A percentile compares a stretch with the other conserved stretches of the same genome.
phyloP scores from a whole-genome alignment of 2,329 filamentous ascomycete species.

The Ophiostoma sp. region DNA sequence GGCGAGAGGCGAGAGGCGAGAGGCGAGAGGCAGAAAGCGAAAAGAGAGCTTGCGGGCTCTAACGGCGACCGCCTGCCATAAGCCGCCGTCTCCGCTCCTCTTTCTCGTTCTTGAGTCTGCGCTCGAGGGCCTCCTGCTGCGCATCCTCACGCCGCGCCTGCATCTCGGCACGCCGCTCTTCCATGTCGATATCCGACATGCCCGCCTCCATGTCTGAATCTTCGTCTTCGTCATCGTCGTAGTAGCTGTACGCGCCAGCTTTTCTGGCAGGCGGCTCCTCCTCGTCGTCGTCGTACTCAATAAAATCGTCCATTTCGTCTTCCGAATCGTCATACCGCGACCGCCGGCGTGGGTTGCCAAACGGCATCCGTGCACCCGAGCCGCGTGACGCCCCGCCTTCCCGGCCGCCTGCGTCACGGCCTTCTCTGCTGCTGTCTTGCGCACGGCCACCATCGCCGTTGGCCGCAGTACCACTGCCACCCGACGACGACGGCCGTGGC shows the following conservation, averaged over 20 bases:
- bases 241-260: slow-evolving; percentile 26
- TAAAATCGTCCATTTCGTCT: slow-evolving; percentile 55
- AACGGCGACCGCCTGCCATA: slow-evolving; percentile 13
- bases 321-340: slow-evolving; percentile 52
- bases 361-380: slow-evolving; percentile 18
- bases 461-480: slow-evolving; percentile 31
- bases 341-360: slow-evolving; percentile 25
- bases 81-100: slow-evolving; percentile 44
- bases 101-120: slow-evolving; percentile 56
- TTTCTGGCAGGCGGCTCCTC: slow-evolving; percentile 32
- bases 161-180: slow-evolving; percentile 59
- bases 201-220: slow-evolving; percentile 78
- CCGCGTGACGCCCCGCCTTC: slow-evolving; percentile 5
- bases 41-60: background rate
- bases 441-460: slow-evolving; percentile 23
- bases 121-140: slow-evolving; percentile 58
- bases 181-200: slow-evolving; percentile 64
- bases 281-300: slow-evolving; percentile 56
- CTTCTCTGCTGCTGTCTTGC: background rate
- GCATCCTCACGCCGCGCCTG: slow-evolving; percentile 63
- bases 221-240: slow-evolving; percentile 52
- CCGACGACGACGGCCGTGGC: slow-evolving; percentile 42
- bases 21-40: too few species aligned
- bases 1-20: background rate
- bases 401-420: background rate